A percentile compares a stretch with the other conserved stretches of the same genome.
phyloP scores from a whole-genome alignment of 164 flowering plant genomes.

The Vitis amurensis region DNA sequence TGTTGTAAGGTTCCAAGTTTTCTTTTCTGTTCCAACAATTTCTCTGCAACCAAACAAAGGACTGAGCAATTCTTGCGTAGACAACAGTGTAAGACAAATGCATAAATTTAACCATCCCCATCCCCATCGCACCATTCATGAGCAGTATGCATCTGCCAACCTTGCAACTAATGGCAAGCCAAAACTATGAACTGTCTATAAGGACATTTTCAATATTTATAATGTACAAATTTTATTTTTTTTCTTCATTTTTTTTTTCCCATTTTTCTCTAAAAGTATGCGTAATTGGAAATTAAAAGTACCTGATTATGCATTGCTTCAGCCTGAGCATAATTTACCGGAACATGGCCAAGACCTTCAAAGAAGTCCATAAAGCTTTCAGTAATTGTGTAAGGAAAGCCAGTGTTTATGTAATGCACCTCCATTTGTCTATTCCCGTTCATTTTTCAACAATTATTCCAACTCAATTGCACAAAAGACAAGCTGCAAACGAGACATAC shows the following conservation, averaged over 20 bases:
- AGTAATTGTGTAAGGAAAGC: slow-evolving; percentile 61
- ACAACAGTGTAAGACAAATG: not conserved
- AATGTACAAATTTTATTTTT: not conserved
- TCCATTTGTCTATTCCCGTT: slow-evolving; percentile 53
- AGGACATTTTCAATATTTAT: not conserved
- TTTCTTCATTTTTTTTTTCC: not conserved
- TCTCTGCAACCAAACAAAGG: no score
- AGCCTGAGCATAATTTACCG: slow-evolving; percentile 36
- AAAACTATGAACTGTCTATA: slow-evolving; percentile 8
- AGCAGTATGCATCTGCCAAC: slow-evolving; percentile 7
- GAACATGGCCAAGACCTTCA: slow-evolving; percentile 56
- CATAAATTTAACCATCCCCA: not conserved
- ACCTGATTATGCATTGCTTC: slow-evolving; percentile 58
- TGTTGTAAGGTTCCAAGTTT: not conserved
- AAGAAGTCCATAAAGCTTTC: slow-evolving; percentile 78
- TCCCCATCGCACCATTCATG: not conserved
- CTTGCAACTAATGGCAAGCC: not conserved
- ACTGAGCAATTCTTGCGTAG: no score
- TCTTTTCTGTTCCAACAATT: not conserved
- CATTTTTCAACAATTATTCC: slow-evolving; percentile 30
- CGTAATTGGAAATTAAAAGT: not conserved
- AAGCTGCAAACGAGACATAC: slow-evolving; percentile 8
- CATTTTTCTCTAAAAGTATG: no score
- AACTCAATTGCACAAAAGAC: not conserved
- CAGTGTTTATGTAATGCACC: slow-evolving; percentile 72